Percentiles rank a stretch among this genome's conserved stretches.
phyloP scores from a whole-genome alignment of 108 stramenopile species.

The Schizochytrium sp. region DNA sequence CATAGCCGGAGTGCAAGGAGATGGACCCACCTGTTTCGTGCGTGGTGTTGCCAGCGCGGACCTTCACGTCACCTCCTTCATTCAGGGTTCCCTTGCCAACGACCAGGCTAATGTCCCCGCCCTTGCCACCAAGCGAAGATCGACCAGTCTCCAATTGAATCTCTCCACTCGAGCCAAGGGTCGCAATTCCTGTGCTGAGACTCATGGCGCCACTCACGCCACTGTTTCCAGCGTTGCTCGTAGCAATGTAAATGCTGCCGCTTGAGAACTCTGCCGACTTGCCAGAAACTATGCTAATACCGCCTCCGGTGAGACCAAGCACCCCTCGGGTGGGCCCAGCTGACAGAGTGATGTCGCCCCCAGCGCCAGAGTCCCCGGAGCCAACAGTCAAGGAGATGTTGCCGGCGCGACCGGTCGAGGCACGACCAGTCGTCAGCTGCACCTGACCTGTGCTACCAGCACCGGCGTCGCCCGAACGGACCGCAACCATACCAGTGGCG shows the following conservation, averaged over 20 bases:
- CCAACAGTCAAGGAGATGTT: constrained; percentile 35
- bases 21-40: constrained; percentile 24
- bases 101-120: constrained; percentile 23
- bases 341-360: constrained; percentile 10
- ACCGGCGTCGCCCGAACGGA: background rate
- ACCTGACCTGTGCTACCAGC: constrained; percentile 32
- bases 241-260: constrained; percentile 28
- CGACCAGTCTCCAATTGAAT: constrained; percentile 29
- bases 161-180: constrained; percentile 28
- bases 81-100: constrained; percentile 41
- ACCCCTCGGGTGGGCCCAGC: background rate
- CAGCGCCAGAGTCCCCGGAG: constrained; percentile 26
- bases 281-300: constrained; percentile 29
- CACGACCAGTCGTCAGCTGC: constrained; percentile 30
- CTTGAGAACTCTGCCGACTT: constrained; percentile 31
- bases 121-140: constrained; percentile 19
- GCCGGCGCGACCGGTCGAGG: constrained; percentile 31
- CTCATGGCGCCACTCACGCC: constrained; percentile 37
- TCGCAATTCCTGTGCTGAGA: constrained; percentile 35
- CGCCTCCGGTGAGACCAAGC: constrained; percentile 27
- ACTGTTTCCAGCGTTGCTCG: constrained; percentile 34
- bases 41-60: constrained; percentile 1
- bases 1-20: constrained; percentile 17
- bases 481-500: background rate
- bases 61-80: constrained; percentile 25